Conservation (phyloP, 176 grass and related monocot species). For the Oryza longistaminata region DNA sequence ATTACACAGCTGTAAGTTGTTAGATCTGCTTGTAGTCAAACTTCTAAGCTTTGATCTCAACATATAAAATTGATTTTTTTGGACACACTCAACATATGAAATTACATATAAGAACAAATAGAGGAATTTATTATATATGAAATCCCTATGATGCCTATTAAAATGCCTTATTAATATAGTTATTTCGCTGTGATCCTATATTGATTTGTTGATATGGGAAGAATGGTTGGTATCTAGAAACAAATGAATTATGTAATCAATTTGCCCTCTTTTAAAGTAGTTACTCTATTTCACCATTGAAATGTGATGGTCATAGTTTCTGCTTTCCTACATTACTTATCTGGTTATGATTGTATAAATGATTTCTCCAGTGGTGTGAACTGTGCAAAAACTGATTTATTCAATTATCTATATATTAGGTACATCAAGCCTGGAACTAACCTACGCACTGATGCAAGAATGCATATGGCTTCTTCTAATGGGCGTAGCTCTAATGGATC, state of each 20-base stretch:
- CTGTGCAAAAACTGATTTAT: neutral
- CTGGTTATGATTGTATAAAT: neutral
- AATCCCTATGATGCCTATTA: neutral
- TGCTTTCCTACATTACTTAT: neutral
- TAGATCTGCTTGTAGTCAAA: neutral
- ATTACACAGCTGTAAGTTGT: neutral
- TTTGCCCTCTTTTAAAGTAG: neutral
- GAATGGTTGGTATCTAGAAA: neutral
- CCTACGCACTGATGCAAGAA: constrained; percentile 42
- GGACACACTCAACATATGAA: neutral
- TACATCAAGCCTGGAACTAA: constrained; percentile 48
- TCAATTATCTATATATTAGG: constrained; percentile 29
- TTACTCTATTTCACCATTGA: neutral
- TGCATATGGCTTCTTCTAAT: constrained; percentile 48
- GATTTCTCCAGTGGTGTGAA: neutral
- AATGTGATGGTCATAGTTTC: neutral
- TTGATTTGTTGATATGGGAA: neutral
- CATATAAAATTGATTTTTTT: neutral
- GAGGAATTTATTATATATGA: neutral
- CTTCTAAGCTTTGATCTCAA: neutral
- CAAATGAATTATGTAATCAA: neutral
- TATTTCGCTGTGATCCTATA: too few species aligned
- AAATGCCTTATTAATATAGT: too few species aligned
- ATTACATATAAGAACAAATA: neutral
- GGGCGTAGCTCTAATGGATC: constrained; percentile 40